Evolutionary conservation across 2,329 filamentous ascomycete species (phyloP).

Genomic region (Fusarium sororula): DNA sequence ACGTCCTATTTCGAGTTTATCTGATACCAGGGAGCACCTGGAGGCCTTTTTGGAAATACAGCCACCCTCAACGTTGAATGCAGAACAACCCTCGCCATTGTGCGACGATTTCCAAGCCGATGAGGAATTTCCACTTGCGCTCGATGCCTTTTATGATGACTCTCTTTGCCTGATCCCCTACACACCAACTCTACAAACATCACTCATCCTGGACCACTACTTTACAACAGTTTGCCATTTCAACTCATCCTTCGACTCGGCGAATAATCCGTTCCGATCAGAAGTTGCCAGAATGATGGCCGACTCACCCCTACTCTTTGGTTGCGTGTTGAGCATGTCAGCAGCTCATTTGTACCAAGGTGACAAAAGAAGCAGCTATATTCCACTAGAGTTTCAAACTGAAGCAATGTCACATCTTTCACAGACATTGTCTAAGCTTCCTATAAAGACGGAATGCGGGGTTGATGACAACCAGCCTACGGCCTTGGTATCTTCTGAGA

Average conservation of each 20-base stretch:
- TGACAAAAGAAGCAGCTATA: background rate
- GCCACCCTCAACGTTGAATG: accelerated
- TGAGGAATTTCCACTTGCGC: background rate
- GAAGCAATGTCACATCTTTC: constrained; percentile 22
- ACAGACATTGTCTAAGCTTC: background rate
- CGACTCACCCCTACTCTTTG: constrained; percentile 2
- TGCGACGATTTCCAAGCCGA: background rate
- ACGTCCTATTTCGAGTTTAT: background rate
- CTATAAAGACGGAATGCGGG: background rate
- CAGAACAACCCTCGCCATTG: background rate
- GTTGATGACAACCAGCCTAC: background rate
- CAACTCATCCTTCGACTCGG: constrained; percentile 22
- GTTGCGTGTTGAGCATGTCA: constrained; percentile 28
- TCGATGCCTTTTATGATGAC: background rate
- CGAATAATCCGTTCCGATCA: constrained; percentile 22
- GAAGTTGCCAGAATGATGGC: constrained; percentile 21
- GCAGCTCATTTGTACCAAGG: constrained; percentile 26
- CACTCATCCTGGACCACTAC: constrained; percentile 15
- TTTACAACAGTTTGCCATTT: constrained; percentile 20
- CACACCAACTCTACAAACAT: background rate
- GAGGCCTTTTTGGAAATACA: background rate
- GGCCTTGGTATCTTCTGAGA: background rate
- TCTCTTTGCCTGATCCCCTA: background rate
- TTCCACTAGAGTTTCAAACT: constrained; percentile 20
- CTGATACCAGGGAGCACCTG: accelerated